These are phyloP conservation scores for Solanum paucissectum DNA, from an alignment of 257 asterid genomes.

Conservation along the genomic window DNA sequence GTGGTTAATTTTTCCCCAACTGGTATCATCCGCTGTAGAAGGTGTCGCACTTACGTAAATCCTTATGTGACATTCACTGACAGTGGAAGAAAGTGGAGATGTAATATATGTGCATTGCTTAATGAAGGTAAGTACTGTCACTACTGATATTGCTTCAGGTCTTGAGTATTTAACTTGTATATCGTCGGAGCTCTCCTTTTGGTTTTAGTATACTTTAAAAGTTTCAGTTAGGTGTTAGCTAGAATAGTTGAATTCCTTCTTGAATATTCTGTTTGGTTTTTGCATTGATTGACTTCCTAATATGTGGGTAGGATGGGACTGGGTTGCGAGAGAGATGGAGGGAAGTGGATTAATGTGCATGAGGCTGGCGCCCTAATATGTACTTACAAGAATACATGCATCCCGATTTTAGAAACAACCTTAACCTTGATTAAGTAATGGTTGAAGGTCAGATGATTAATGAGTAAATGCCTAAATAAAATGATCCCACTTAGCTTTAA, in stretches of 20 bases:
- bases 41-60: slow-evolving; percentile 78
- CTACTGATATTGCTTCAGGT: not conserved
- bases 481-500: not conserved
- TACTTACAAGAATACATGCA: not conserved
- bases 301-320: not conserved
- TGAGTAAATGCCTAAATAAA: not conserved
- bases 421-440: not conserved
- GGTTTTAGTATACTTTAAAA: not conserved
- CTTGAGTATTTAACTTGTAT: not conserved
- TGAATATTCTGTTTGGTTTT: not conserved
- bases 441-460: not conserved
- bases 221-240: not conserved
- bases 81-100: slow-evolving; percentile 78
- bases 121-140: slow-evolving; percentile 52
- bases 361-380: not conserved
- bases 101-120: slow-evolving; percentile 68
- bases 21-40: slow-evolving; percentile 72
- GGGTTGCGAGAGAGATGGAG: not conserved
- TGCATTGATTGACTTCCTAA: not conserved
- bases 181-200: not conserved
- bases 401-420: not conserved
- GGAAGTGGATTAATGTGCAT: not conserved
- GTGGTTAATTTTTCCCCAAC: slow-evolving; percentile 53
- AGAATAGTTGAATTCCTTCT: not conserved
- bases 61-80: slow-evolving; percentile 71